A percentile compares a stretch with the other conserved stretches of the same genome.
phyloP scores from a whole-genome alignment of 2,329 filamentous ascomycete genomes.

The Neophaeococcomyces aloes region DNA sequence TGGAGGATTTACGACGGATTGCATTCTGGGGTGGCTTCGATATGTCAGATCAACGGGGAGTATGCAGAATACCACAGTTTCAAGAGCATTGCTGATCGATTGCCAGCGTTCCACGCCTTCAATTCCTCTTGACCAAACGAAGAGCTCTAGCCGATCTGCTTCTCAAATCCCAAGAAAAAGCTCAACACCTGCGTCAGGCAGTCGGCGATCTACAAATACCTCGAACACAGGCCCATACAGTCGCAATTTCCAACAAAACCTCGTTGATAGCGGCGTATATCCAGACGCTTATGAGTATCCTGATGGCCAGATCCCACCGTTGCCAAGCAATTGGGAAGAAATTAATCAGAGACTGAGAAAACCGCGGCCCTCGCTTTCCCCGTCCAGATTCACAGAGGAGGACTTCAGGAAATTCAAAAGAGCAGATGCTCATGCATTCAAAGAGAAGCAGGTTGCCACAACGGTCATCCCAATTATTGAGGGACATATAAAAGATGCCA shows the following conservation, averaged over 20 bases:
- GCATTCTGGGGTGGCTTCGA: constrained; percentile 28
- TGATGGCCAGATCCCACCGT: constrained; percentile 19
- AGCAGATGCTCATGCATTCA: constrained; percentile 8
- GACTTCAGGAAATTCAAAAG: constrained; percentile 6
- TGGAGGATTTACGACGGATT: constrained; percentile 21
- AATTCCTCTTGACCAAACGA: no score
- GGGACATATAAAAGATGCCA: constrained; percentile 12
- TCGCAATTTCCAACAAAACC: constrained; percentile 28
- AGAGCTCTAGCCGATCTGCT: no score
- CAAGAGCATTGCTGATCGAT: no score
- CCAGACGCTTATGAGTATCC: constrained; percentile 21
- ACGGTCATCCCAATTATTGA: constrained; percentile 25
- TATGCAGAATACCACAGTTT: constrained; percentile 13
- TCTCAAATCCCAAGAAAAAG: no score
- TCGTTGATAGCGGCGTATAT: constrained; percentile 28
- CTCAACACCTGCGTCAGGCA: no score
- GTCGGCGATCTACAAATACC: constrained; percentile 15
- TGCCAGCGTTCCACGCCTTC: no score
- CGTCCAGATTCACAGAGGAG: constrained; percentile 5
- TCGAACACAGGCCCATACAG: constrained; percentile 25
- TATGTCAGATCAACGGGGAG: constrained; percentile 27
- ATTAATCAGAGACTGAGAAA: constrained; percentile 11
- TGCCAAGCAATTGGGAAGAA: constrained; percentile 26
- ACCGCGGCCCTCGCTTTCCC: constrained; percentile 9
- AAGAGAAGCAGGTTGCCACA: constrained; percentile 28